Evolutionary conservation across 768 basidiomycete species (phyloP).

Genomic region (Heimioporus sp.): DNA sequence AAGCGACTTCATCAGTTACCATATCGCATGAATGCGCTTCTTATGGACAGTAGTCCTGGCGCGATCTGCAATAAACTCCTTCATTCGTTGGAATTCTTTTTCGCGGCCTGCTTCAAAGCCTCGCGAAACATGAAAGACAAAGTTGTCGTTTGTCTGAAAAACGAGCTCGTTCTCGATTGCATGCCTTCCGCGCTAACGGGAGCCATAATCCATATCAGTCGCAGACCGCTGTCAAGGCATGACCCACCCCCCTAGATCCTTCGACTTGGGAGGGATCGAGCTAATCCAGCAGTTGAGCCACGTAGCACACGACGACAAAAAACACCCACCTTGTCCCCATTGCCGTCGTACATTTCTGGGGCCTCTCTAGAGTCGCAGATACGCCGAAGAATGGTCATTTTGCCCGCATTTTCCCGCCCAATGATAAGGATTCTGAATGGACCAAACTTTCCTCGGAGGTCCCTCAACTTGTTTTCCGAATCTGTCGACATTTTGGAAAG

Average conservation of each 20-base stretch:
- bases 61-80: constrained; percentile 4
- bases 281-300: background rate
- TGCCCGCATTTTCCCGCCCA: constrained; percentile 6
- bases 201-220: too few species aligned
- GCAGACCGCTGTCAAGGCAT: too few species aligned
- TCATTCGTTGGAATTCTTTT: background rate
- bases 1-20: background rate
- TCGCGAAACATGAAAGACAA: constrained; percentile 4
- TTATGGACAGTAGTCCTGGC: background rate
- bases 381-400: constrained; percentile 5
- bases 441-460: background rate
- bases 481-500: background rate
- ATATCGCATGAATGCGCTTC: constrained; percentile 7
- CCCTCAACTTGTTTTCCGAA: background rate
- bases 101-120: constrained; percentile 7
- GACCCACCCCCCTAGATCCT: background rate
- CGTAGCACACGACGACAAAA: too few species aligned
- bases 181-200: background rate
- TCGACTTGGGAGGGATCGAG: constrained; percentile 2
- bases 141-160: background rate
- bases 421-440: constrained; percentile 1
- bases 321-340: background rate
- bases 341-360: constrained; percentile 3
- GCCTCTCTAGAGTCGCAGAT: constrained; percentile 3
- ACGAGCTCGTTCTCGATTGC: background rate